phyloP scores from a whole-genome alignment of 83 land plant genomes.

The Isoetes engelmannii region DNA sequence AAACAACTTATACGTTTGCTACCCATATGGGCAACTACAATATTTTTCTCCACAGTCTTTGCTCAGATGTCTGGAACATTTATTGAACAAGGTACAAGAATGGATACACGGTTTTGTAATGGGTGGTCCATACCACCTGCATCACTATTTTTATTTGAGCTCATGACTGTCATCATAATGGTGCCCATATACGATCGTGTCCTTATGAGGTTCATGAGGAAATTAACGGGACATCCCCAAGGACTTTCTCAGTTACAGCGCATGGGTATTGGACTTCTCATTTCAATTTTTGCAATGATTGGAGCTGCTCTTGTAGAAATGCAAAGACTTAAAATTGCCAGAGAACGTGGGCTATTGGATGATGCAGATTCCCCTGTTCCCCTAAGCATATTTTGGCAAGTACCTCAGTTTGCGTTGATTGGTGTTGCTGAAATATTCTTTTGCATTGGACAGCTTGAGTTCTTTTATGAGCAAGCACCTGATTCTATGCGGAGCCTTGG shows the following conservation, averaged over 20 bases:
- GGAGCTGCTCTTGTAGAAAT: constrained; percentile 1
- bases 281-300: background rate
- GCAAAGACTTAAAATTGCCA: background rate
- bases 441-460: constrained; percentile 12
- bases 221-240: constrained; percentile 7
- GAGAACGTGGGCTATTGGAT: background rate
- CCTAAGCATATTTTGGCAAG: constrained; percentile 14
- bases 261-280: background rate
- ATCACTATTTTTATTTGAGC: constrained; percentile 4
- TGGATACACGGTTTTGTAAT: background rate
- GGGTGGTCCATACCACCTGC: constrained; percentile 10
- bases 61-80: constrained; percentile 1
- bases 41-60: constrained; percentile 11
- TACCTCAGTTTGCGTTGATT: constrained; percentile 10
- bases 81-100: constrained; percentile 7
- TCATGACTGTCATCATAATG: background rate
- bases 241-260: constrained; percentile 8
- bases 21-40: constrained; percentile 3
- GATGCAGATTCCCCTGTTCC: no score
- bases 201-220: constrained; percentile 7
- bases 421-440: constrained; percentile 1
- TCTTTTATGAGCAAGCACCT: constrained; percentile 10
- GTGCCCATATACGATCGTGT: constrained; percentile 13
- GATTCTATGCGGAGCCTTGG: constrained; percentile 10
- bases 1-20: background rate